Conservation (phyloP, 352 stramenopile genomes). For the Vaucheria bursata region DNA sequence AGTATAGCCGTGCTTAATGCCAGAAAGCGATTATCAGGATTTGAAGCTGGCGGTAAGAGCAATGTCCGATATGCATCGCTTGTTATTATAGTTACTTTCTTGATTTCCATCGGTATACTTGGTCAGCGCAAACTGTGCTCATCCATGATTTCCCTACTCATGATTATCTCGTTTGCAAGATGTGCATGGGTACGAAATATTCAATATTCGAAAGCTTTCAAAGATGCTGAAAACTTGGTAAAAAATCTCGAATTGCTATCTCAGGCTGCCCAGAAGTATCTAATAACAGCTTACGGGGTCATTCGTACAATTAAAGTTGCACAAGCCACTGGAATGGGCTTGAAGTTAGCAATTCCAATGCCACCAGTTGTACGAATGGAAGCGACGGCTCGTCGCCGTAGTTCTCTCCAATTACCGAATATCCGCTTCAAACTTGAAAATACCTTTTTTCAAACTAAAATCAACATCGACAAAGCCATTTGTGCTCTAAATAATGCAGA, state of each 20-base stretch:
- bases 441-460: too few relatives aligned
- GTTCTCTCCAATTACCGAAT: background rate
- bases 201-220: background rate
- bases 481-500: too few relatives aligned
- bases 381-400: background rate
- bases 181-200: background rate
- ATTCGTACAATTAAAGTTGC: conserved; percentile 28
- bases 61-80: background rate
- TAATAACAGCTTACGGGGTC: background rate
- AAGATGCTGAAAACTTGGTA: background rate
- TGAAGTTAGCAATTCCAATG: conserved; percentile 34
- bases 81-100: background rate
- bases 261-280: background rate
- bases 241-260: background rate
- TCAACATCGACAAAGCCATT: too few relatives aligned
- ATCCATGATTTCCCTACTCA: background rate
- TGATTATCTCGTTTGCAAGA: background rate
- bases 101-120: background rate
- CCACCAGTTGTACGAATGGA: conserved; percentile 40
- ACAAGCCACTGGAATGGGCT: conserved; percentile 38
- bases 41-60: background rate
- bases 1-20: background rate
- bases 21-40: background rate
- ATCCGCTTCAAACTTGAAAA: too few relatives aligned
- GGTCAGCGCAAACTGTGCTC: background rate